Base-by-base conservation (phyloP, 164 flowering plant species). In the Piper betle region DNA sequence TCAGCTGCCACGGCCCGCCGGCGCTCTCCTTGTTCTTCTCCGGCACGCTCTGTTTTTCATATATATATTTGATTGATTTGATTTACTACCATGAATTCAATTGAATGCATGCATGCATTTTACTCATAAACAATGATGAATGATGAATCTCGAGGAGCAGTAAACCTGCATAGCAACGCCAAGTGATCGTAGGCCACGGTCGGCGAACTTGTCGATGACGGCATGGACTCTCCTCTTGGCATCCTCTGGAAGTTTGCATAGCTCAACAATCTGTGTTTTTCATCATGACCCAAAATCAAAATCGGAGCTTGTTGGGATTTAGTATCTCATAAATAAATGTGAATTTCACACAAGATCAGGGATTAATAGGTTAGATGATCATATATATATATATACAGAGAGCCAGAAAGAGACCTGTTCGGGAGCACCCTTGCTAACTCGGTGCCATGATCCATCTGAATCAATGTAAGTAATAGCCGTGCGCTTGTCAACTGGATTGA, bases 401-500 rank as follows among this genome's bases (percentile, higher is more conserved):
- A n/a, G n/a, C n/a, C 61, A 57, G 38, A n/a, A 6, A 11, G 16
- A 11, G 50, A 82, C 90, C 69, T 86, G 93, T 66, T 89, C 96
- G 33, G 96, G 96, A 46, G 96, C 93, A 55, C 96, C 96, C 72
- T 89, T 89, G 83, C 93, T 86, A 65, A 69, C 61, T 42, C 96
- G 67, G 59, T 83, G 80, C 95, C 95, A 87, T 39, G 80, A 52
- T 1, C 85, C 87, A 39, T 77, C 59, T 38, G 69, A 16, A 59
- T 81, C 86, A 19, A 77, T 69, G 71, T 83, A 87, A 62, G 94
- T 87, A 56, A 84, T 87, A 10, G 94, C 94, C 38, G 94, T 87
- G n/a, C 90, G 82, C 77, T 87, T 87, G 0, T 83, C 90, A 10
- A 84, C 90, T 0, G 93, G 93, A 67, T 86, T 86, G 68, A 86